A percentile compares a stretch with the other conserved stretches of the same genome.
These are phyloP conservation scores for Marsdenia floribunda DNA, from an alignment of 257 asterid species.

Conservation along the genomic window DNA sequence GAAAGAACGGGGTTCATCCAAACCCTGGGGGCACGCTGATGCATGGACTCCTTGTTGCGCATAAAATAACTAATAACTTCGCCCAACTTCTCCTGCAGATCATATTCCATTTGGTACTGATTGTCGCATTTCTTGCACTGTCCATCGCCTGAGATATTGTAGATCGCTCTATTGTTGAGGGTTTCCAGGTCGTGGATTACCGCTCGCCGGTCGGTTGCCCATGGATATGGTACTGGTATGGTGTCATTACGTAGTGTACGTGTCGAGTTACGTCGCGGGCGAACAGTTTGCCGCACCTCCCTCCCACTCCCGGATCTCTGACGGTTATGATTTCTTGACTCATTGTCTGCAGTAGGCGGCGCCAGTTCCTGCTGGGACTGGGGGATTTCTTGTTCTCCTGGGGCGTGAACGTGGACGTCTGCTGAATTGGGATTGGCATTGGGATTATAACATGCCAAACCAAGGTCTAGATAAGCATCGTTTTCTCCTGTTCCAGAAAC, in stretches of 20 bases:
- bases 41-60: constrained; percentile 26
- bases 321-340: too few relatives aligned
- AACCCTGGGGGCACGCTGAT: constrained; percentile 53
- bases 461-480: too few relatives aligned
- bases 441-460: too few relatives aligned
- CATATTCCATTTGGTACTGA: constrained; percentile 29
- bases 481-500: too few relatives aligned
- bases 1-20: constrained; percentile 58
- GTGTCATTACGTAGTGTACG: not conserved
- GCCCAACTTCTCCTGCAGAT: constrained; percentile 27
- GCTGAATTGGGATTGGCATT: too few relatives aligned
- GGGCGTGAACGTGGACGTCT: too few relatives aligned
- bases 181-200: constrained; percentile 28
- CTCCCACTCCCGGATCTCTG: too few relatives aligned
- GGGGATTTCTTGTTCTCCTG: too few relatives aligned
- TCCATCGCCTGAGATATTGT: constrained; percentile 46
- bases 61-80: constrained; percentile 28
- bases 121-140: constrained; percentile 65
- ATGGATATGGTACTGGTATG: constrained; percentile 38
- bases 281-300: too few relatives aligned
- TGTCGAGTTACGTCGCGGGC: constrained; percentile 30
- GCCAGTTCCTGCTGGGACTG: too few relatives aligned
- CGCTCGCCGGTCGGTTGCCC: constrained; percentile 60
- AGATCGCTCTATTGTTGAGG: constrained; percentile 26
- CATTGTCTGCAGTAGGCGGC: too few relatives aligned